phyloP scores from a whole-genome alignment of 176 grass and related monocot species.

The Raddia guianensis region DNA sequence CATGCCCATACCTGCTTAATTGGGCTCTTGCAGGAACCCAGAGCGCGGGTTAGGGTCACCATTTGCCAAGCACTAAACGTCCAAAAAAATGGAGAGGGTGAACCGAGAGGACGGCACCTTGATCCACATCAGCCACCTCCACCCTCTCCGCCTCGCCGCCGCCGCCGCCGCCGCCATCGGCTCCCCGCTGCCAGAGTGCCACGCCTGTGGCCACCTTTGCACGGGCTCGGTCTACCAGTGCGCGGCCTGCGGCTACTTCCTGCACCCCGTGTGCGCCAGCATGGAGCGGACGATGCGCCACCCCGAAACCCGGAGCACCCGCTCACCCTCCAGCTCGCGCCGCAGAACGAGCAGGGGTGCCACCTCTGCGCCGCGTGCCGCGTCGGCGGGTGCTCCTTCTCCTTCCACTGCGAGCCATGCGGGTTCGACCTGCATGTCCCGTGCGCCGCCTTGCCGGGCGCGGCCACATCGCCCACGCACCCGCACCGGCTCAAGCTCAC shows the following conservation, averaged over 20 bases:
- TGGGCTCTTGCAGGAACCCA: too few relatives aligned
- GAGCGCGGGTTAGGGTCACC: not conserved
- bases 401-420: constrained; percentile 36
- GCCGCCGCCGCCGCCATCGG: not conserved
- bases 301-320: constrained; percentile 35
- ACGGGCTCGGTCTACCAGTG: constrained; percentile 4
- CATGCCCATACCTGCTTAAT: too few relatives aligned
- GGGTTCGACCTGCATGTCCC: constrained; percentile 46
- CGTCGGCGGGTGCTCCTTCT: not conserved
- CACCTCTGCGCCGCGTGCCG: constrained; percentile 9
- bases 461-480: not conserved
- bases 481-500: constrained; percentile 8
- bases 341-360: not conserved
- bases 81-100: constrained; percentile 18
- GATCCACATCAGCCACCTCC: constrained; percentile 38
- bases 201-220: constrained; percentile 21
- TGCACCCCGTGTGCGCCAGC: constrained; percentile 39
- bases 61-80: not conserved
- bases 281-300: constrained; percentile 9
- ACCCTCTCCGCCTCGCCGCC: constrained; percentile 16
- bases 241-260: constrained; percentile 12
- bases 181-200: not conserved
- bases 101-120: constrained; percentile 16
- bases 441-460: constrained; percentile 19
- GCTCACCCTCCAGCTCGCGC: not conserved